Evolutionary conservation across 768 basidiomycete genomes (phyloP).

Genomic region (Naganishia vishniacii): DNA sequence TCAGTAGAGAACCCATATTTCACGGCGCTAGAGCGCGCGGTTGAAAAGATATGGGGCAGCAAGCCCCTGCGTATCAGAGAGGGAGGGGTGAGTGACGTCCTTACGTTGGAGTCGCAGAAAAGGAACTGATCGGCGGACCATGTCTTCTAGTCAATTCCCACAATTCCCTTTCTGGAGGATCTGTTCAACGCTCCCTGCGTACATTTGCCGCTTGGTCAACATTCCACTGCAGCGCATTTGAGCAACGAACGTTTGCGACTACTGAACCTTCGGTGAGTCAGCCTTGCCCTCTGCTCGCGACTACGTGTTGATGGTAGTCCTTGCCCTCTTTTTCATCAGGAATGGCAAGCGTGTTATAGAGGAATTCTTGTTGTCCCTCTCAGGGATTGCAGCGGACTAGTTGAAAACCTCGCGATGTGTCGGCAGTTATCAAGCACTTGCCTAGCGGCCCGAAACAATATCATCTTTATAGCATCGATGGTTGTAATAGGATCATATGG

Average conservation of each 20-base stretch:
- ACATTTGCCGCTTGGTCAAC: constrained; percentile 87
- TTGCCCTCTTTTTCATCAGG: constrained; percentile 15
- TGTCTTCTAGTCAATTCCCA: constrained; percentile 74
- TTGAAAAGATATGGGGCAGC: constrained; percentile 79
- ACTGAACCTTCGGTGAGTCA: constrained; percentile 57
- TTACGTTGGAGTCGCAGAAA: background rate
- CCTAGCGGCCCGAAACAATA: too few relatives aligned
- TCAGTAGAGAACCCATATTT: constrained; percentile 80
- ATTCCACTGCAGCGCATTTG: constrained; percentile 66
- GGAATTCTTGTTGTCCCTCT: constrained; percentile 32
- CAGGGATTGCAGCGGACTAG: background rate
- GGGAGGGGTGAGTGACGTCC: constrained; percentile 65
- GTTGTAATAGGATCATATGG: background rate
- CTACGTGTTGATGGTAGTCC: background rate
- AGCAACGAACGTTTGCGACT: constrained; percentile 88
- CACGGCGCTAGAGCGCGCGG: constrained; percentile 71
- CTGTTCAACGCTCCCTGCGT: constrained; percentile 81
- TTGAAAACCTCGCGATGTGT: background rate
- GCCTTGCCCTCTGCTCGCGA: background rate
- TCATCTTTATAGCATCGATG: background rate
- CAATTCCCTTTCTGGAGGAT: constrained; percentile 87
- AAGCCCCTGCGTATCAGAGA: constrained; percentile 83
- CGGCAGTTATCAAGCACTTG: too few relatives aligned
- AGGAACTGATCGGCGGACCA: constrained; percentile 16
- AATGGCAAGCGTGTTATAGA: constrained; percentile 48